phyloP scores from a whole-genome alignment of 2,329 filamentous ascomycete genomes.

The Aspergillus alliaceus region DNA sequence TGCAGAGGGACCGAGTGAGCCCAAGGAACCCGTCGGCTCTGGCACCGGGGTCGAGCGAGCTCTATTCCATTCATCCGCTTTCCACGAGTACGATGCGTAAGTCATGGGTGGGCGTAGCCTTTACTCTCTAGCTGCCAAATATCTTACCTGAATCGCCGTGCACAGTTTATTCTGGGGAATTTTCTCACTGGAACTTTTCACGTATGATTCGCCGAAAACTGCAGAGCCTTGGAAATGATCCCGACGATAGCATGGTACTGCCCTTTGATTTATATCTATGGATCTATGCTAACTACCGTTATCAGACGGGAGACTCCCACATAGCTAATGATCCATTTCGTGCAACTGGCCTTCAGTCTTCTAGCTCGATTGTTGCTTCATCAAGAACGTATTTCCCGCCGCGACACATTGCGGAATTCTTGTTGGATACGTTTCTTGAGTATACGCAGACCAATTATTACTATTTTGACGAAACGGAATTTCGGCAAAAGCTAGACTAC shows the following conservation, averaged over 20 bases:
- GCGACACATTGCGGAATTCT: conserved; percentile 32
- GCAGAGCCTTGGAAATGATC: conserved; percentile 19
- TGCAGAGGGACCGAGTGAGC: neutral
- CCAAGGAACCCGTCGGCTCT: neutral
- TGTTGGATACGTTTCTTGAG: conserved; percentile 33
- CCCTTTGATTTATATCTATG: neutral
- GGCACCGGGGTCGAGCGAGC: neutral
- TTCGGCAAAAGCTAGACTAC: conserved; percentile 27
- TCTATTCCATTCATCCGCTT: conserved; percentile 1
- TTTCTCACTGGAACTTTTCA: conserved; percentile 40
- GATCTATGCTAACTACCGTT: neutral
- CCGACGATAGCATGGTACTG: conserved; percentile 1
- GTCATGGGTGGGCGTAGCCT: conserved; percentile 3
- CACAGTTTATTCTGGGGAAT: conserved; percentile 38
- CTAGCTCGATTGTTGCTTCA: conserved; percentile 24
- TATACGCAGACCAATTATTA: conserved; percentile 35
- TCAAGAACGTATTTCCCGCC: conserved; percentile 31
- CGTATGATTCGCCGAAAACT: conserved; percentile 31
- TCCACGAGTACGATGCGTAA: conserved; percentile 22
- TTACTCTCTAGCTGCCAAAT: neutral
- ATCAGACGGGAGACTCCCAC: conserved; percentile 14
- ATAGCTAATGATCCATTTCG: conserved; percentile 31
- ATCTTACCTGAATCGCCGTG: neutral
- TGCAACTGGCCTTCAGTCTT: conserved; percentile 30
- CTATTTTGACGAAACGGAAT: conserved; percentile 32